Percentiles rank a stretch among this genome's conserved stretches.
These are phyloP conservation scores for Diaporthe longicolla DNA, from an alignment of 2,329 filamentous ascomycete genomes.

Conservation along the genomic window DNA sequence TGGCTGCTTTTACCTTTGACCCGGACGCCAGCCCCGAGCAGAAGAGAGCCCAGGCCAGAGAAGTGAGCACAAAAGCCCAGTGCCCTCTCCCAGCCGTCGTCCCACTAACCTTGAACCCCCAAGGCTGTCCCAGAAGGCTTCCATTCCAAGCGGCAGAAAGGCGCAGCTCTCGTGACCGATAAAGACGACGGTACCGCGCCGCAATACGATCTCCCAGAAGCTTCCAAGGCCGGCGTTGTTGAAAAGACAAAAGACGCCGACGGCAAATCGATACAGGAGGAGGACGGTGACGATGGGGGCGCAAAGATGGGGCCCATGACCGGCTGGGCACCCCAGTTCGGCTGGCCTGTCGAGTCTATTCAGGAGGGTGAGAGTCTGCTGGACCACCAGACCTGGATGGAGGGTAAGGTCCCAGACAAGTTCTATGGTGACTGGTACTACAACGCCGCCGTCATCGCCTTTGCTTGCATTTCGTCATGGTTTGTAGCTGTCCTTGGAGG, in stretches of 20 bases:
- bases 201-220: conserved; percentile 82
- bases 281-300: conserved; percentile 67
- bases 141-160: conserved; percentile 73
- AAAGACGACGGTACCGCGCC: conserved; percentile 78
- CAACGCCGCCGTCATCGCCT: conserved; percentile 93
- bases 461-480: conserved; percentile 93
- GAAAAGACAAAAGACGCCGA: conserved; percentile 65
- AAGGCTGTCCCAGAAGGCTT: conserved; percentile 76
- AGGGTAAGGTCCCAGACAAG: conserved; percentile 86
- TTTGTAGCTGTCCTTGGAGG: conserved; percentile 90
- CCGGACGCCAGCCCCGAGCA: conserved; percentile 86
- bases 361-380: conserved; percentile 77
- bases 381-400: conserved; percentile 90
- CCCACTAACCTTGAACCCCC: conserved; percentile 5
- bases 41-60: conserved; percentile 84
- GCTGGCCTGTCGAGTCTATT: conserved; percentile 72
- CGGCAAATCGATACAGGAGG: conserved; percentile 64
- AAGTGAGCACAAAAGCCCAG: conserved; percentile 70
- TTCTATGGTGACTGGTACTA: conserved; percentile 99
- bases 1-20: conserved; percentile 87
- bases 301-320: conserved; percentile 71
- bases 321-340: conserved; percentile 92
- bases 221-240: conserved; percentile 78
- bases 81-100: not conserved
- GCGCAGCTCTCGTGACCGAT: conserved; percentile 82